Evolutionary conservation across 2,329 filamentous ascomycete genomes (phyloP).

Genomic region (Hymenoscyphus scutula): DNA sequence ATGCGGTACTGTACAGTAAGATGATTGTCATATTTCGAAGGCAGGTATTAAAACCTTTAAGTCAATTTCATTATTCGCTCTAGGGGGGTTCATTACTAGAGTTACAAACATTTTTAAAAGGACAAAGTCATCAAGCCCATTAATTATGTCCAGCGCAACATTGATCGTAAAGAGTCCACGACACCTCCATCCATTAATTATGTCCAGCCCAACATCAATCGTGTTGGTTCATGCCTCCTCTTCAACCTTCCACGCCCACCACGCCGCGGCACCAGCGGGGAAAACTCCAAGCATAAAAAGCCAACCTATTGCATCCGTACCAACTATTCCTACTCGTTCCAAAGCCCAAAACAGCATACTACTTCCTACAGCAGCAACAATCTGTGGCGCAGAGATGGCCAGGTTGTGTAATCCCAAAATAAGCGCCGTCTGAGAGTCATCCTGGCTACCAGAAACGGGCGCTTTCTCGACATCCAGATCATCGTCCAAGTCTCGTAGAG

Average conservation of each 20-base stretch:
- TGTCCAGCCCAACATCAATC: not conserved
- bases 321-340: not conserved
- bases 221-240: not conserved
- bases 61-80: not conserved
- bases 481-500: not conserved
- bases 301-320: slow-evolving; percentile 12
- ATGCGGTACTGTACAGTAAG: no score
- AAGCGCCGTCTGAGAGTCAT: slow-evolving; percentile 6
- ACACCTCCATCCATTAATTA: not conserved
- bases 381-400: slow-evolving; percentile 14
- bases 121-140: not conserved
- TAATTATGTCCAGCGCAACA: slow-evolving; percentile 1
- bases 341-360: slow-evolving; percentile 11
- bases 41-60: not conserved
- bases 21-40: no score
- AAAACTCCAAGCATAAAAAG: slow-evolving; percentile 14
- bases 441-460: not conserved
- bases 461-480: slow-evolving; percentile 6
- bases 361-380: slow-evolving; percentile 12
- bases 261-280: slow-evolving; percentile 7
- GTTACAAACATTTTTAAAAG: not conserved
- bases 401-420: slow-evolving; percentile 11
- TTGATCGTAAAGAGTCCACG: not conserved
- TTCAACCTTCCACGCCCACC: slow-evolving; percentile 6
- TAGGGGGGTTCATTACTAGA: slow-evolving; percentile 5